Percentiles rank a stretch among this genome's conserved stretches.
Evolutionary conservation across 2,329 filamentous ascomycete genomes (phyloP).

Genomic region (Exophiala dermatitidis): DNA sequence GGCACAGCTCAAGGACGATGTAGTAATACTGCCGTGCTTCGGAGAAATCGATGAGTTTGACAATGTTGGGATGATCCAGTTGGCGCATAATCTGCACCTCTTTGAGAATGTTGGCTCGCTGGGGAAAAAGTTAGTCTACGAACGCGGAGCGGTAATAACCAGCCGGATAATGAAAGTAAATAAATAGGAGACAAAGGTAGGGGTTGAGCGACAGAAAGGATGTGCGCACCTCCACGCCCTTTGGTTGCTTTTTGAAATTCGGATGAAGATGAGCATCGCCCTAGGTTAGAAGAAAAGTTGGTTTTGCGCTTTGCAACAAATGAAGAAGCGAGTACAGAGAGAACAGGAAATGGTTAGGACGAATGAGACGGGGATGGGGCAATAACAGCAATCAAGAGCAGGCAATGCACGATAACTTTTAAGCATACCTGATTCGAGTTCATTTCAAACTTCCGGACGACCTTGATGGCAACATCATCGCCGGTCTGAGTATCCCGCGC

Average conservation of each 20-base stretch:
- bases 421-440: constrained; percentile 89
- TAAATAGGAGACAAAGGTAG: constrained; percentile 25
- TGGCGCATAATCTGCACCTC: constrained; percentile 99
- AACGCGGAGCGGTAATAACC: constrained; percentile 22
- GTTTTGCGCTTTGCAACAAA: constrained; percentile 35
- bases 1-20: constrained; percentile 90
- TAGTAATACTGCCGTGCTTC: constrained; percentile 96
- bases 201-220: constrained; percentile 23
- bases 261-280: constrained; percentile 88
- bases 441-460: constrained; percentile 98
- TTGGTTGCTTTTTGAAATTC: constrained; percentile 89
- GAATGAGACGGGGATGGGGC: background rate
- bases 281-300: constrained; percentile 55
- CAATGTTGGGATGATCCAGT: constrained; percentile 90
- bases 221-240: constrained; percentile 88
- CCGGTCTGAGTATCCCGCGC: constrained; percentile 66
- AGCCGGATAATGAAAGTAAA: constrained; percentile 6
- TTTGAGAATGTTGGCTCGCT: constrained; percentile 97
- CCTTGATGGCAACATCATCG: constrained; percentile 86
- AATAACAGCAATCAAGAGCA: background rate
- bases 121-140: constrained; percentile 28
- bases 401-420: constrained; percentile 25
- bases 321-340: constrained; percentile 27
- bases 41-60: constrained; percentile 86
- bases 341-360: constrained; percentile 22